Conservation (phyloP, 352 stramenopile genomes). For the Pythium phragmitis region DNA sequence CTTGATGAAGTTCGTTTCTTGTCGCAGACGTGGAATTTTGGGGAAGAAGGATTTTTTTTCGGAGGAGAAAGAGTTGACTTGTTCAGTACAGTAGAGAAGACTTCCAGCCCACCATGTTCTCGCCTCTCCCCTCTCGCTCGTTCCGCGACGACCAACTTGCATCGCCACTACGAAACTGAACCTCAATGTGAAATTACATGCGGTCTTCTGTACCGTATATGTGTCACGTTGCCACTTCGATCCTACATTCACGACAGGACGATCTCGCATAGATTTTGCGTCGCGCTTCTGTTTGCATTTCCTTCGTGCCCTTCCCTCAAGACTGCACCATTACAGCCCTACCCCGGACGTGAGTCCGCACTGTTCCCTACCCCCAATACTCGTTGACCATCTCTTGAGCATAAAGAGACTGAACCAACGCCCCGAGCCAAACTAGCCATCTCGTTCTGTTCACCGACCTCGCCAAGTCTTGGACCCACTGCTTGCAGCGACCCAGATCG, state of each 20-base stretch:
- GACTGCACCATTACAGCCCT: conserved; percentile 26
- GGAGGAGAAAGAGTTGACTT: neutral
- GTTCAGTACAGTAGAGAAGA: conserved; percentile 1
- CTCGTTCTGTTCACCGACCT: conserved; percentile 22
- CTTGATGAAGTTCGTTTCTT: neutral
- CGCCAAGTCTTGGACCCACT: conserved; percentile 3
- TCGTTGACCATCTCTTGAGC: conserved; percentile 12
- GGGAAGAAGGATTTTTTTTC: neutral
- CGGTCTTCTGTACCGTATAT: conserved; percentile 1
- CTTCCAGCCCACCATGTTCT: neutral
- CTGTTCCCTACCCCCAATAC: conserved; percentile 15
- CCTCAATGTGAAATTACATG: neutral
- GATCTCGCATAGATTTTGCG: conserved; percentile 19
- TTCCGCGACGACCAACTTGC: neutral
- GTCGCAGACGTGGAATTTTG: conserved; percentile 13
- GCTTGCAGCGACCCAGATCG: conserved; percentile 14
- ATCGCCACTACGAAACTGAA: conserved; percentile 11
- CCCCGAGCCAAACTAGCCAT: conserved; percentile 24
- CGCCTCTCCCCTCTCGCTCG: conserved; percentile 1
- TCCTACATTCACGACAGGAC: conserved; percentile 21
- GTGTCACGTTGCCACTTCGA: conserved; percentile 22
- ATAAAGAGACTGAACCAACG: conserved; percentile 24
- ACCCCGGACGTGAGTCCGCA: conserved; percentile 20
- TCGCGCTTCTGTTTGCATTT: conserved; percentile 21
- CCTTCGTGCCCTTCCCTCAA: conserved; percentile 23